Percentiles rank a stretch among this genome's conserved stretches.
These are phyloP conservation scores for Acrodontium crateriforme DNA, from an alignment of 2,329 filamentous ascomycete species.

Conservation along the genomic window DNA sequence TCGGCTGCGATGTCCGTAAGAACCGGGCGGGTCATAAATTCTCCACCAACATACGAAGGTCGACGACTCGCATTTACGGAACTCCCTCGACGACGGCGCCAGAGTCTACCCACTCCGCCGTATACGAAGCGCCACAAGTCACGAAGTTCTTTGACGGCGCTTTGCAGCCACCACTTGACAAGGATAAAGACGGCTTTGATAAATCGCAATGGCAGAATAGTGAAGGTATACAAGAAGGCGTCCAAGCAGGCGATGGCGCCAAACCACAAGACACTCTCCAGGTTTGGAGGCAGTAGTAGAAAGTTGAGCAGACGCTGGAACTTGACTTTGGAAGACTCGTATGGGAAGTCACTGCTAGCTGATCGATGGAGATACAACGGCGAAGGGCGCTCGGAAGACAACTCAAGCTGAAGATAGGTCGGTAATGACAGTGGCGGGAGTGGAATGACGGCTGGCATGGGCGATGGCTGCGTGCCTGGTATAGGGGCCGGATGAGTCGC, in stretches of 20 bases:
- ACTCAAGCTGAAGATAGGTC: conserved; percentile 51
- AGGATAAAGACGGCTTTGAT: conserved; percentile 66
- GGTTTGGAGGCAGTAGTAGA: conserved; percentile 60
- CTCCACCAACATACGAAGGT: neutral
- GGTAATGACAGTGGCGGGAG: conserved; percentile 49
- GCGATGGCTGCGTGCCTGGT: no score
- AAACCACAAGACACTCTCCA: conserved; percentile 78
- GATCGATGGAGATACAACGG: conserved; percentile 50
- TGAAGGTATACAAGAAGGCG: conserved; percentile 93
- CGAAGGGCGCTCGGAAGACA: conserved; percentile 46
- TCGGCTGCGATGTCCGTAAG: neutral
- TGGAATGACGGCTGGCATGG: conserved; percentile 41
- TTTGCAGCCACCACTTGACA: conserved; percentile 61
- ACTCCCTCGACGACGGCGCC: conserved; percentile 33
- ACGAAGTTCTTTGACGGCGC: conserved; percentile 55
- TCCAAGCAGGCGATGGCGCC: conserved; percentile 85
- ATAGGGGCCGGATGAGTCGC: no score
- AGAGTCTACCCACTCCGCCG: conserved; percentile 64
- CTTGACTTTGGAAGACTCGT: conserved; percentile 85
- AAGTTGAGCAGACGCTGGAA: conserved; percentile 87
- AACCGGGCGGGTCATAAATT: neutral
- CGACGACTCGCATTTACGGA: conserved; percentile 2
- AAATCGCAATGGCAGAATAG: conserved; percentile 83
- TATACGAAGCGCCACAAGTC: conserved; percentile 68
- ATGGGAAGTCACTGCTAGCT: conserved; percentile 49